Evolutionary conservation across 176 grass and related monocot species (phyloP), one percentile per base, ranked within the genome.

Genomic region (Eragrostis nindensis): DNA sequence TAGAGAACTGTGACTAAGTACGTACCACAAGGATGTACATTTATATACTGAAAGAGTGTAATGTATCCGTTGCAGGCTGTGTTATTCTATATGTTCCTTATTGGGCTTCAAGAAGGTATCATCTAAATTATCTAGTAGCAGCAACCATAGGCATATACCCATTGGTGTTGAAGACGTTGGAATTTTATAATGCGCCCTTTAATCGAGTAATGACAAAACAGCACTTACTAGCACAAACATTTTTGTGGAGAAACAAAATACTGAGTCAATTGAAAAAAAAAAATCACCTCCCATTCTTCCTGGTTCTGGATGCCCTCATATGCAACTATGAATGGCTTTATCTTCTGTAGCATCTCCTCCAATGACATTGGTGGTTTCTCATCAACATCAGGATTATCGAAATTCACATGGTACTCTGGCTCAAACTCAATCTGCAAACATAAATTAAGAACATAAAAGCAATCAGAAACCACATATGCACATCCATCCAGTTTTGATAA

Each of bases 231-330:
- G n/a, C n/a, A n/a, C n/a, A n/a, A n/a, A n/a, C n/a, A n/a, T n/a
- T n/a, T n/a, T n/a, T n/a, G n/a, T n/a, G n/a, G n/a, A n/a, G n/a
- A n/a, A n/a, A n/a, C n/a, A n/a, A n/a, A n/a, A 56, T 70, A 74
- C 50, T 29, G 15, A 62, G 36, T 5, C 43, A 64, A 44, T 41
- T 39, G 26, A 72, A 79, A 12, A 87, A 77, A 53, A 15, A 87
- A 85, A 69, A 84, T 61, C n/a, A 93, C 96, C 96, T 98, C 84
- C 96, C 90, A 98, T 80, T 98, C 88, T 77, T 98, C 96, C 86
- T 95, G 90, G 63, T 90, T 86, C 38, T 81, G 29, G 74, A 95
- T 87, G 66, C 90, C 96, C 83, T 95, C 90, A 39, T 90, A 98
- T 4, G 92, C 84, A 61, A 98, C 65, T 87, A 95, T 57, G 53